phyloP scores from a whole-genome alignment of 345 rosid genomes.

The Carallia pectinifolia region DNA sequence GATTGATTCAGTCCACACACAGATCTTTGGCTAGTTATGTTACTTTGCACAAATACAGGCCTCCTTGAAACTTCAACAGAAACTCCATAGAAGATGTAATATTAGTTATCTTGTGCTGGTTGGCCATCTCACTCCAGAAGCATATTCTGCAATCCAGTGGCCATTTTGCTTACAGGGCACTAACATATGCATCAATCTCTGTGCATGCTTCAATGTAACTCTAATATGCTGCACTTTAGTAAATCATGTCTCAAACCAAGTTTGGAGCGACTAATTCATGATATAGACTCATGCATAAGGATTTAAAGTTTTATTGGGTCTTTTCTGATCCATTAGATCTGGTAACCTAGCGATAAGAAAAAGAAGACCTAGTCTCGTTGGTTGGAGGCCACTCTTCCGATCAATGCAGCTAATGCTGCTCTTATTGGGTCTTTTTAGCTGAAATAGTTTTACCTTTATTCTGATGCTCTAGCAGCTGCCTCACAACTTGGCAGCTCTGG shows the following conservation, averaged over 20 bases:
- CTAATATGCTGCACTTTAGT: slow-evolving; percentile 12
- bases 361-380: no score
- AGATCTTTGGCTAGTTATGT: background rate
- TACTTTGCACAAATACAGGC: slow-evolving; percentile 8
- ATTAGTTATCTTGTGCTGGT: background rate
- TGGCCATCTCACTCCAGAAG: background rate
- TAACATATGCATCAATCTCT: slow-evolving; percentile 4
- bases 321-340: background rate
- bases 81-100: slow-evolving; percentile 5
- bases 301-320: no score
- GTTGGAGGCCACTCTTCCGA: no score
- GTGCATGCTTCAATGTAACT: slow-evolving; percentile 4
- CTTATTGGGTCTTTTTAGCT: background rate
- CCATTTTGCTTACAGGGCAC: background rate
- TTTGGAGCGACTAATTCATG: background rate
- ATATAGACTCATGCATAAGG: background rate
- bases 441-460: background rate
- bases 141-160: slow-evolving; percentile 2
- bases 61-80: no score
- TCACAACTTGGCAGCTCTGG: slow-evolving; percentile 27
- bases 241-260: background rate
- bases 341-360: no score
- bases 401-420: no score
- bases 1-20: background rate
- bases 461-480: background rate